Percentiles rank a stretch among this genome's conserved stretches.
phyloP scores from a whole-genome alignment of 768 basidiomycete species.

The Amanita phalloides region DNA sequence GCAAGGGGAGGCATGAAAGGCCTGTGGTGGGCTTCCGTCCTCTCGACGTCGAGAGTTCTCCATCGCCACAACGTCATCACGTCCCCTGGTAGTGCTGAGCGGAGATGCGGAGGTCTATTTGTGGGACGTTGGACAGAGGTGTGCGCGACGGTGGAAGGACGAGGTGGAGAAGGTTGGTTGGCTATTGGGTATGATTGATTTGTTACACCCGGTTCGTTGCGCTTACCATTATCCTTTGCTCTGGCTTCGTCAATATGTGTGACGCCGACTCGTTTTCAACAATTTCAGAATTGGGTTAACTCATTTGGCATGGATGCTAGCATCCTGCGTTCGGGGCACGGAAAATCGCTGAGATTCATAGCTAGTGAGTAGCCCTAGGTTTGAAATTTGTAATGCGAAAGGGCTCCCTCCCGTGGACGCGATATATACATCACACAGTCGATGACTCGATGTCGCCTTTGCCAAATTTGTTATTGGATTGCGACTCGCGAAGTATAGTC shows the following conservation, averaged over 20 bases:
- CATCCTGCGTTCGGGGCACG: too few species aligned
- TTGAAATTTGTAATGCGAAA: too few species aligned
- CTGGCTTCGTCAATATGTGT: slow-evolving; percentile 33
- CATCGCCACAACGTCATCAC: slow-evolving; percentile 21
- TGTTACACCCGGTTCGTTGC: neutral
- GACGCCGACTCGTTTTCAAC: too few species aligned
- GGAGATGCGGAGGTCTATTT: slow-evolving; percentile 81
- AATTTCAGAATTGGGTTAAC: too few species aligned
- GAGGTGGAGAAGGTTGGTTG: slow-evolving; percentile 34
- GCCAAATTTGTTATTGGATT: too few species aligned
- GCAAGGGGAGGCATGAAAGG: slow-evolving; percentile 47
- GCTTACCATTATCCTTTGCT: neutral
- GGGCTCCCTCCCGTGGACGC: too few species aligned
- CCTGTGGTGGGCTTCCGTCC: slow-evolving; percentile 60
- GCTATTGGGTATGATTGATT: slow-evolving; percentile 56
- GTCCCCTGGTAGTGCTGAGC: slow-evolving; percentile 45
- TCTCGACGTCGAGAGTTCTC: neutral
- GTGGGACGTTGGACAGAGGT: slow-evolving; percentile 84
- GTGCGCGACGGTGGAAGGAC: slow-evolving; percentile 81
- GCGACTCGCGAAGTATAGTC: too few species aligned
- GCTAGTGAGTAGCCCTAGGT: too few species aligned
- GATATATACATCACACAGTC: too few species aligned
- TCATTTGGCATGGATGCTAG: too few species aligned
- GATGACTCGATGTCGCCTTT: too few species aligned
- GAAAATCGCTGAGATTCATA: too few species aligned